phyloP scores from a whole-genome alignment of 352 stramenopile genomes.

The Sclerospora graminicola region DNA sequence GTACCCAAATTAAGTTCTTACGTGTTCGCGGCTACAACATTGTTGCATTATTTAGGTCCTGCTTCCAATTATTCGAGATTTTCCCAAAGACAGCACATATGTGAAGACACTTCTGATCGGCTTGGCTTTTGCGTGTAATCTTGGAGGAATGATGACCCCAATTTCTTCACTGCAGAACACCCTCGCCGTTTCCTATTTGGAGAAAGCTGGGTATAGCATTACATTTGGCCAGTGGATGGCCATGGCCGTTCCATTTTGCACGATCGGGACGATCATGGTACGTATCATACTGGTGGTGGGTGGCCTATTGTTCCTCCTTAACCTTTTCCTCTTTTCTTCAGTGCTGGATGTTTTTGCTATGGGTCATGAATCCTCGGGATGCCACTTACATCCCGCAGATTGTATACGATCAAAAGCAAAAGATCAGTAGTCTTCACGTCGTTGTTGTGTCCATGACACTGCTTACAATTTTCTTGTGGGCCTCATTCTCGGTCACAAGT shows the following conservation, averaged over 20 bases:
- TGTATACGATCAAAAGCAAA: slow-evolving; percentile 86
- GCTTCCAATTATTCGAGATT: slow-evolving; percentile 84
- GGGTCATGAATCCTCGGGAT: slow-evolving; percentile 80
- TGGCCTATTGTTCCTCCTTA: slow-evolving; percentile 1
- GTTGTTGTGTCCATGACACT: slow-evolving; percentile 86
- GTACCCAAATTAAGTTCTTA: background rate
- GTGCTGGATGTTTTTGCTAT: slow-evolving; percentile 86
- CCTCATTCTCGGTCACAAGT: slow-evolving; percentile 78
- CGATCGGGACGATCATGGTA: slow-evolving; percentile 74
- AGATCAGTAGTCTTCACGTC: slow-evolving; percentile 82
- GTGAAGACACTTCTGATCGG: slow-evolving; percentile 88
- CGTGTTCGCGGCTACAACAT: background rate
- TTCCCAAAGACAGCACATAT: slow-evolving; percentile 73
- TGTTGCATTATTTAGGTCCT: slow-evolving; percentile 30
- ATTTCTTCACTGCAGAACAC: slow-evolving; percentile 89
- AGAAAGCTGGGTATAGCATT: slow-evolving; percentile 80
- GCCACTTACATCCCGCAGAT: slow-evolving; percentile 88
- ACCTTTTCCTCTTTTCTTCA: slow-evolving; percentile 9
- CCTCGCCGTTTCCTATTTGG: slow-evolving; percentile 73
- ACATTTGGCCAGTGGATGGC: slow-evolving; percentile 89
- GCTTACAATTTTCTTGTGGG: slow-evolving; percentile 87
- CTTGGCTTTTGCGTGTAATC: slow-evolving; percentile 89
- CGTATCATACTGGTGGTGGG: slow-evolving; percentile 1
- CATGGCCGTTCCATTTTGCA: slow-evolving; percentile 84
- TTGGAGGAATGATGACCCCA: slow-evolving; percentile 90